phyloP scores from a whole-genome alignment of 2,329 filamentous ascomycete species.

The Aspergillus cejpii region DNA sequence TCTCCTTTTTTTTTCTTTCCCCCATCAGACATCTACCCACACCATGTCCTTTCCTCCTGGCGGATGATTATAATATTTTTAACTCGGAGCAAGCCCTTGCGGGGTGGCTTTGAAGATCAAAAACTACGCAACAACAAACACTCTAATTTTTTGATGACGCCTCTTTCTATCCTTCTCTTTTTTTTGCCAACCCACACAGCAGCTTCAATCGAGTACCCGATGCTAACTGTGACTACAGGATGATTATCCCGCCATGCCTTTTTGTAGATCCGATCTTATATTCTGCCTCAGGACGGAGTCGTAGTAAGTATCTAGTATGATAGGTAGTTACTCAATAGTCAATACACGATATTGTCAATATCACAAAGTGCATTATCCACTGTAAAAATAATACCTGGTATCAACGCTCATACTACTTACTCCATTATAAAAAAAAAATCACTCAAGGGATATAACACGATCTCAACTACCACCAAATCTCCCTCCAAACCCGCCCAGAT shows the following conservation, averaged over 20 bases:
- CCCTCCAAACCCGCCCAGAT: slow-evolving; percentile 69
- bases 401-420: too few species aligned
- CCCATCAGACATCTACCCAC: background rate
- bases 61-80: slow-evolving; percentile 60
- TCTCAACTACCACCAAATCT: slow-evolving; percentile 52
- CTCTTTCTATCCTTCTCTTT: slow-evolving; percentile 7
- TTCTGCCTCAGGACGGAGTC: too few species aligned
- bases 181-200: background rate
- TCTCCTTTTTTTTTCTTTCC: slow-evolving; percentile 2
- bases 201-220: background rate
- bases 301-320: too few species aligned
- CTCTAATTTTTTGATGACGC: slow-evolving; percentile 68
- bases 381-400: too few species aligned
- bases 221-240: background rate
- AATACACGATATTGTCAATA: too few species aligned
- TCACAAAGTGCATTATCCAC: too few species aligned
- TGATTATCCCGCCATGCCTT: background rate
- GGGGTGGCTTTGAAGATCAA: slow-evolving; percentile 49
- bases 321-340: too few species aligned
- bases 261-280: too few species aligned
- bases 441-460: background rate
- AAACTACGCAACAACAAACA: slow-evolving; percentile 56
- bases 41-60: slow-evolving; percentile 16
- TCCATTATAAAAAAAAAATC: background rate
- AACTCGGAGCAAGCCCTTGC: slow-evolving; percentile 50